Conservation (phyloP, 352 stramenopile species). For the Globisporangium cederbergense region DNA sequence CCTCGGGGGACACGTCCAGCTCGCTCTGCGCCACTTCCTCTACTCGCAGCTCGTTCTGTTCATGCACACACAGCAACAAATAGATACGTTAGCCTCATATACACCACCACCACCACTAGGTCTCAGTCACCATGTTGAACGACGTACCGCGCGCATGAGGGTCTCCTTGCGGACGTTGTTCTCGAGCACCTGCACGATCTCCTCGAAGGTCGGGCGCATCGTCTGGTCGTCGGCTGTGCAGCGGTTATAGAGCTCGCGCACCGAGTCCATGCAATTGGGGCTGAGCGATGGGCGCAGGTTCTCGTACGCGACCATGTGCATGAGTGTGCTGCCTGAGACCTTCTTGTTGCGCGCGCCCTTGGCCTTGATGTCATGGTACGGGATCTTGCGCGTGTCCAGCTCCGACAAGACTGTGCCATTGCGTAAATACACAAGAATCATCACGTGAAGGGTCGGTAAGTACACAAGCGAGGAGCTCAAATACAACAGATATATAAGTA, state of each 20-base stretch:
- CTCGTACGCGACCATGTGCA: conserved; percentile 90
- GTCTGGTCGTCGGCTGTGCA: conserved; percentile 79
- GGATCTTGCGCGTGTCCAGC: conserved; percentile 83
- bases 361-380: conserved; percentile 87
- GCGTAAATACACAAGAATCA: neutral
- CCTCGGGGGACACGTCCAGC: conserved; percentile 65
- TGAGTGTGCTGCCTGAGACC: conserved; percentile 79
- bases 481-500: conserved; percentile 5
- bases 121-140: conserved; percentile 14
- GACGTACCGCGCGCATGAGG: conserved; percentile 69
- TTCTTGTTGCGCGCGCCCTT: conserved; percentile 82
- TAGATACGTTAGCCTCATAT: neutral
- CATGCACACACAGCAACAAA: conserved; percentile 2
- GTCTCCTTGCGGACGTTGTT: conserved; percentile 85
- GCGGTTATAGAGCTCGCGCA: conserved; percentile 75
- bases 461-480: neutral
- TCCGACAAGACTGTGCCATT: conserved; percentile 65
- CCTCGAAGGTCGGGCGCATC: conserved; percentile 75
- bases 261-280: conserved; percentile 79
- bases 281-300: conserved; percentile 82
- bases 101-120: neutral
- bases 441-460: conserved; percentile 8
- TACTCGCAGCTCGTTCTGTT: conserved; percentile 21
- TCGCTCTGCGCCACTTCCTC: conserved; percentile 34
- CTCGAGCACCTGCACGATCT: conserved; percentile 83